Base-by-base conservation (phyloP, 1,284 basidiomycete genomes). In the Butyriboletus appendiculatus region DNA sequence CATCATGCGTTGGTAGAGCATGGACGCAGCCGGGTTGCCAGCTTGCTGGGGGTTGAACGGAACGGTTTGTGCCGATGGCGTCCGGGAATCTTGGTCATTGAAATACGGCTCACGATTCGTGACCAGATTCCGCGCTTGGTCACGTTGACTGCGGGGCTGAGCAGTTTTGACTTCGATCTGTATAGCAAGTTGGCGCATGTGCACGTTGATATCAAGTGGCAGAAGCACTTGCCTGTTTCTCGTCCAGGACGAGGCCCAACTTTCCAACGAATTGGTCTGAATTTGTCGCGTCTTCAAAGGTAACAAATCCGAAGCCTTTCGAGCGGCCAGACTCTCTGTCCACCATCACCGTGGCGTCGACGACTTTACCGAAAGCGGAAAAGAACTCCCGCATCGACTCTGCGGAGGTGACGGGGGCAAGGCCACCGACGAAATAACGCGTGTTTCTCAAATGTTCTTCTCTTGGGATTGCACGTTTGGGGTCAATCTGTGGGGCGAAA, bases 241-340 rank as follows among this genome's bases (percentile, higher is more conserved):
- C 91, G 59, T 94, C 91, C 44, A 94, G 71, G 40, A 88, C 76
- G 33, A 92, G 76, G 20, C 86, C 86, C 26, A 81, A 72, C 63
- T 87, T 84, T 5, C 83, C 85, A 55, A 93, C 83, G 11, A 90
- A 79, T 55, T 85, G 82, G 39, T 90, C 86, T 14, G 89, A 85
- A 57, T 85, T 84, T 37, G 74, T 78, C 26, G 85, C 81, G 57
- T 93, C 90, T 65, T 92, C 88, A 69, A 94, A 96, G 0, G 94
- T 96, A 32, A 96, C 87, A 64, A 97, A 97, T 1, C 94, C 94
- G 61, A 96, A 97, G 2, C 95, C 94, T 67, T 96, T 94, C 28
- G 89, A 92, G n/a, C 93, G 80, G 18, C 88, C 86, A 4, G 92
- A 90, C 59, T 96, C 92, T 50, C 92, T 84, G 71, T 97, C 94